Base-by-base conservation (phyloP, 1,284 basidiomycete genomes). In the Cerioporus squamosus region DNA sequence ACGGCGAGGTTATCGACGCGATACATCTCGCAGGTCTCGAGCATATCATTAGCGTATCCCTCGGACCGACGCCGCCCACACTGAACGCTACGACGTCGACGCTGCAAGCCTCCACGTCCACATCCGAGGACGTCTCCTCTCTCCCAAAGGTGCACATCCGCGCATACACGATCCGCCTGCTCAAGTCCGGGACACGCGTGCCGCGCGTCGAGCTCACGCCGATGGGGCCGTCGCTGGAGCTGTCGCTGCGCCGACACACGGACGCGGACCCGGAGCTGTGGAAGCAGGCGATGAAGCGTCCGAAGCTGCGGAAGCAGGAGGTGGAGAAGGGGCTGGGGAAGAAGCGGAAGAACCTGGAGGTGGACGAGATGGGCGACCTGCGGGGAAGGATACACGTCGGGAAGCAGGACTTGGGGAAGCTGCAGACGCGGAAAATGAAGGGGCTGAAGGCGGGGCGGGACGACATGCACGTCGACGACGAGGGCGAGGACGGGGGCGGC, bases 321-420 rank as follows among this genome's bases (percentile, higher is more conserved):
- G 77, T 94, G 47, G 93, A 94, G 78, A 89, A 84, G 72, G 94
- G 94, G 0, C 72, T 94, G n/a, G 94, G 93, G 40, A 94, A 93
- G 83, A 95, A 94, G 83, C 86, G 85, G 76, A 95, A 94, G 85
- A 98, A 98, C 74, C 75, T 96, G 74, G 95, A 97, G 79, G 94
- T 95, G 63, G 97, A 99, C 79, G 94, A 95, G 75, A 98, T 98
- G 97, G 97, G 97, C 57, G 95, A 99, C 75, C 77, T 96, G 76
- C 85, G 97, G 64, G 97, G 96, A 47, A 82, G 88, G 60, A 85
- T 99, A 52, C 97, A 98, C 75, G 75, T 99, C 47, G 93, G 81
- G 57, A 92, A 87, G 74, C 97, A 99, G 80, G 94, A 99, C 75
- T 75, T 99, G 66, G 76, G 72, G 65, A 91, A 84, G 77, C 71